Evolutionary conservation across 306 rosid species (phyloP), one percentile per base, ranked within the genome.

Genomic region (Luffa acutangula): DNA sequence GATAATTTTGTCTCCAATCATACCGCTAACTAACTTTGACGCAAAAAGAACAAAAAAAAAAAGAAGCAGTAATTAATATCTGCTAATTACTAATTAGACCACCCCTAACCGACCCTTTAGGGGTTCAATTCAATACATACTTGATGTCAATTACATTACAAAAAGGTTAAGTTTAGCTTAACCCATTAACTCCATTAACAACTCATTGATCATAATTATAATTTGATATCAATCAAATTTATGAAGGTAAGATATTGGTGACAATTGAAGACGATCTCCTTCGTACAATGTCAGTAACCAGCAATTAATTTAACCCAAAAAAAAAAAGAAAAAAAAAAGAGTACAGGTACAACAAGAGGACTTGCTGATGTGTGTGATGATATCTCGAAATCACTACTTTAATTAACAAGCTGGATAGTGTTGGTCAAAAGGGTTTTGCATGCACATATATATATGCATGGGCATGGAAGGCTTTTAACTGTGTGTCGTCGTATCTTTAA

Each of bases 371-470:
- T 56, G 31, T 51, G 8, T 20, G 33, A 56, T 18, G 7, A 56
- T 18, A 56, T 56, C 18, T 56, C 11, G 3, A 1, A 7, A 17
- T 54, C 66, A 60, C 20, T 63, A 0, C 39, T 62, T 37, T 15
- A 63, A 34, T 63, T 64, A 67, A 3, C 4, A 70, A 48, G 31
- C 31, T 25, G 13, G 18, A 64, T 36, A 67, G 4, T 39, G 25
- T 70, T 70, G 76, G 76, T 70, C 56, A 70, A 70, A 43, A 45
- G 76, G 76, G 56, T 45, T 70, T 70, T 45, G 36, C 76, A 42
- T 18, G 34, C 8, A 18, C 62, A 56, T 11, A 14, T 51, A 14
- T 51, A 34, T 37, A 37, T 65, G 72, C 48, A 34, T 65, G 72
- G 31, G 31, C 18, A 12, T 62, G 45, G 48, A 10, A 43, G 5